A percentile compares a stretch with the other conserved stretches of the same genome.
These are phyloP conservation scores for Schizosaccharomyces versatilis DNA, from an alignment of 1,139 yeast species.

Conservation along the genomic window DNA sequence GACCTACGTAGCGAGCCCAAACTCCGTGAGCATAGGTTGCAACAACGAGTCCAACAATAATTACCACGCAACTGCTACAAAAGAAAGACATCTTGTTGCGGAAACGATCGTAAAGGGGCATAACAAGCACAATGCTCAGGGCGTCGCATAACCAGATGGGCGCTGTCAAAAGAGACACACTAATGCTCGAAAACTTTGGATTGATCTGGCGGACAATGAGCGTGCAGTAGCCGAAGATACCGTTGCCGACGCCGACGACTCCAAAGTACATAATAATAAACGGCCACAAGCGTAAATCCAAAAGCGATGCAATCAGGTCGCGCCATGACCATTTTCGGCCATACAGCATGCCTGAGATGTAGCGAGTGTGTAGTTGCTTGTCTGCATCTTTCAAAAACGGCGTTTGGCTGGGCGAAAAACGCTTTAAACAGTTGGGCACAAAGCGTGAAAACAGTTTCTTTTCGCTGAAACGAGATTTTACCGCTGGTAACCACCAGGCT, in stretches of 20 bases:
- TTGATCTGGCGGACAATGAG: slow-evolving; percentile 51
- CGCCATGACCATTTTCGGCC: slow-evolving; percentile 35
- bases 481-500: slow-evolving; percentile 72
- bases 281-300: slow-evolving; percentile 59
- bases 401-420: background rate
- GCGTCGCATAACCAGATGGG: slow-evolving; percentile 69
- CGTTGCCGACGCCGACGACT: slow-evolving; percentile 74
- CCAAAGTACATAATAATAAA: slow-evolving; percentile 74
- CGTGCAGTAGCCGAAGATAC: slow-evolving; percentile 67
- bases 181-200: slow-evolving; percentile 39
- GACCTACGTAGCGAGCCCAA: slow-evolving; percentile 64
- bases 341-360: slow-evolving; percentile 25
- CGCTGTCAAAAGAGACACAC: slow-evolving; percentile 51
- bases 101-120: slow-evolving; percentile 59
- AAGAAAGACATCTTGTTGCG: slow-evolving; percentile 42
- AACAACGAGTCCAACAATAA: slow-evolving; percentile 53
- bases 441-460: slow-evolving; percentile 9
- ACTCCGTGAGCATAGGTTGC: slow-evolving; percentile 43
- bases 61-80: slow-evolving; percentile 36
- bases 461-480: slow-evolving; percentile 21
- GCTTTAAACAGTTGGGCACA: slow-evolving; percentile 21
- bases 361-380: slow-evolving; percentile 35
- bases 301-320: slow-evolving; percentile 35
- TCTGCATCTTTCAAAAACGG: slow-evolving; percentile 34
- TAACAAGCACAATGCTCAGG: slow-evolving; percentile 50